Evolutionary conservation across 2,329 filamentous ascomycete species (phyloP), one percentile per base, ranked within the genome.

Genomic region (Grosmannia clavigera): DNA sequence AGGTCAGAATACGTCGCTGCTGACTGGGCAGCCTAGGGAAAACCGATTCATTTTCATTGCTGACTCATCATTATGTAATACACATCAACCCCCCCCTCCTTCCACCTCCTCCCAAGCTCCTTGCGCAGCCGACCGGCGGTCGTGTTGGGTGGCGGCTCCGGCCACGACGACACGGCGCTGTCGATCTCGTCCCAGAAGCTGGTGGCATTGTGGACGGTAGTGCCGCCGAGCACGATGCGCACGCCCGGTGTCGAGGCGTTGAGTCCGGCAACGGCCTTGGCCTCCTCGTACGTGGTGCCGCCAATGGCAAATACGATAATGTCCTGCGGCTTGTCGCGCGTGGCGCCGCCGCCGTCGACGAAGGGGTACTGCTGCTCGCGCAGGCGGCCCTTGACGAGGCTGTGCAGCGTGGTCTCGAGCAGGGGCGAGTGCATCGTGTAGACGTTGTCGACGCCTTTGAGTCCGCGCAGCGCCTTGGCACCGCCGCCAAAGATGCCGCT

Each of bases 401-500:
- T 92, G 70, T 96, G 92, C 22, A 99, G 75, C 0, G 91, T 97
- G 29, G 82, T 82, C 71, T 96, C 92, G 19, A 99, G 74, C 27
- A 90, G 81, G 0, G 95, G 91, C 6, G 90, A 95, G 72, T 99
- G 94, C 71, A 99, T 95, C 0, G 94, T 99, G 71, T 99, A 99
- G 33, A 99, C 94, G 67, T 99, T 99, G 71, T 99, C 95, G 1
- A 99, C 94, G 1, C 94, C 94, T 69, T 97, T 96, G 16, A 99
- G 79, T 0, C 94, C 94, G 69, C 95, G 96, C 72, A 99, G 91
- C 5, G 92, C 85, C 68, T 87, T 90, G 48, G 90, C 63, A 25
- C 64, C 64, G 14, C 89, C 89, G 0, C 90, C 89, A 73, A 99
- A 96, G 64, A 99, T 92, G 5, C 90, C 92, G 0, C 87, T 83